phyloP scores from a whole-genome alignment of 1,284 basidiomycete species.

The Xanthoconium separans region DNA sequence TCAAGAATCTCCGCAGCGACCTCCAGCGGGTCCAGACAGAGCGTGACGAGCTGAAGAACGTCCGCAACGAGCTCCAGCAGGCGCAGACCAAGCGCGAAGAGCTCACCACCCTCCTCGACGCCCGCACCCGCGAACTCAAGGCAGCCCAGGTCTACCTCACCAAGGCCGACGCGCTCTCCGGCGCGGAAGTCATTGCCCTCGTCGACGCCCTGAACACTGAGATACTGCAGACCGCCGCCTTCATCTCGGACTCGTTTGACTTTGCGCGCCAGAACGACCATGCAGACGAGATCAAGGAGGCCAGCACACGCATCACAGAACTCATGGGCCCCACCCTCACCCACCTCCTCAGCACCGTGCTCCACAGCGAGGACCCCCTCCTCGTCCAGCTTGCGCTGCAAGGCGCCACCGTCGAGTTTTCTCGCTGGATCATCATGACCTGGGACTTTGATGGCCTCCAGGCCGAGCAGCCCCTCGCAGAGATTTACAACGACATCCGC shows the following conservation, averaged over 20 bases:
- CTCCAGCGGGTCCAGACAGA: slow-evolving; percentile 25
- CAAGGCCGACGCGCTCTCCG: slow-evolving; percentile 45
- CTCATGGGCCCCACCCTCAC: slow-evolving; percentile 40
- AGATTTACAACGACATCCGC: slow-evolving; percentile 47
- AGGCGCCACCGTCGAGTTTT: slow-evolving; percentile 42
- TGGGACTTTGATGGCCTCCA: slow-evolving; percentile 51
- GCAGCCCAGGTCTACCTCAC: slow-evolving; percentile 46
- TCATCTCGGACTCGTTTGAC: slow-evolving; percentile 46
- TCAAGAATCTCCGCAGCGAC: slow-evolving; percentile 29
- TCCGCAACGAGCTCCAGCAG: slow-evolving; percentile 30
- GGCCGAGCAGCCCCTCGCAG: slow-evolving; percentile 40
- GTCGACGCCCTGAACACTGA: slow-evolving; percentile 48
- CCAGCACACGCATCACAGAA: slow-evolving; percentile 32
- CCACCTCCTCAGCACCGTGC: slow-evolving; percentile 32
- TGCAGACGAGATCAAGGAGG: slow-evolving; percentile 33
- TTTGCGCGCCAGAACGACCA: slow-evolving; percentile 29
- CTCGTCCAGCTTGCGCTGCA: slow-evolving; percentile 55
- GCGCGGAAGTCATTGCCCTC: slow-evolving; percentile 45
- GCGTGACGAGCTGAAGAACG: slow-evolving; percentile 28
- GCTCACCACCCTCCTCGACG: slow-evolving; percentile 39
- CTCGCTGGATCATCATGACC: slow-evolving; percentile 44
- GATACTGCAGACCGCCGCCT: slow-evolving; percentile 48
- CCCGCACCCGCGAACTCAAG: slow-evolving; percentile 44
- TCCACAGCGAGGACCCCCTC: slow-evolving; percentile 42
- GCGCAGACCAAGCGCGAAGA: slow-evolving; percentile 28